Evolutionary conservation across 2,329 filamentous ascomycete species (phyloP), one percentile per base, ranked within the genome.

Genomic region (Thelonectria blattea): DNA sequence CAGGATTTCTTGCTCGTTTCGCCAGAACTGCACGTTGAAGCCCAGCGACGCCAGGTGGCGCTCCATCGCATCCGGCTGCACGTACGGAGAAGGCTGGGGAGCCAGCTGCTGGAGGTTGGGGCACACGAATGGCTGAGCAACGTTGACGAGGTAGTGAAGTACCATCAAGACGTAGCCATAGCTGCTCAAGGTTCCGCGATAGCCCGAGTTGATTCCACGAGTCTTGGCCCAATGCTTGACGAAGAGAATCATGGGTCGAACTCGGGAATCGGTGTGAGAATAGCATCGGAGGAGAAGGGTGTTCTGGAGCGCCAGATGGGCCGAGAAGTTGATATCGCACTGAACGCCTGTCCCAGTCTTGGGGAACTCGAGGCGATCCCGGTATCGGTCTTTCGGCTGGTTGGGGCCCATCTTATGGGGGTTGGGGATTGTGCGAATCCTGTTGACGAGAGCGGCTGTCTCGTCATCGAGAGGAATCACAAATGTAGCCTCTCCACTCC

Each of bases 111-210:
- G 92, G 2, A 97, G 82, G 70, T 97, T 97, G 0, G 91, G 92
- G 59, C 92, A 88, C 17, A 97, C 90, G 55, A 92, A 92, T 0
- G 93, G 93, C 49, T 86, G 81, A 1, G 85, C 90, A 53, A 97
- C 76, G 68, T 97, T 96, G 71, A 95, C 87, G 27, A 97, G 84
- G 71, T 94, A 97, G 75, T 97, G 93, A 15, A 97, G 80, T 5
- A 96, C 88, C 93, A 97, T 96, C 41, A 97, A 79, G 5, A 95
- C 92, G 75, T 94, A 97, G 51, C 93, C 93, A 70, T 97, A 97
- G 66, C 91, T 94, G 53, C 91, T 93, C 17, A 97, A 80, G 0
- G 92, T 96, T 43, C 93, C 93, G 39, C 89, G 88, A 72, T 96
- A 96, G 2, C 91, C 88, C 43, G 89, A 91, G 76, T 97, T 97